Percentiles rank a stretch among this genome's conserved stretches.
phyloP scores from a whole-genome alignment of 2,329 filamentous ascomycete genomes.

The Talaromyces sp. region DNA sequence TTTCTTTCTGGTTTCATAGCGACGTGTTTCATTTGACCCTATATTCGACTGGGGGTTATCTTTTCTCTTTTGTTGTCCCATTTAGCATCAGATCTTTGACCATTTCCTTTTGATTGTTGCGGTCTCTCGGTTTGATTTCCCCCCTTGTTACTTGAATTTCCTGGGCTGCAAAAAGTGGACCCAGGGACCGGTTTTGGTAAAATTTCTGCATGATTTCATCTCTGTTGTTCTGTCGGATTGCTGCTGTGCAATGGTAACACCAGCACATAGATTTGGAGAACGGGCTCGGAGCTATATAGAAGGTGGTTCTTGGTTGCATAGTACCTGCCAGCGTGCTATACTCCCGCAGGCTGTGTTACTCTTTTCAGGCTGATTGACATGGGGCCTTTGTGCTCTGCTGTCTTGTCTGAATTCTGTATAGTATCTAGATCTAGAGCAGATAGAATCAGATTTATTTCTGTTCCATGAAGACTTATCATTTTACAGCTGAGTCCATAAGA shows the following conservation, averaged over 20 bases:
- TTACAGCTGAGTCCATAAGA: too few species aligned
- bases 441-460: conserved; percentile 12
- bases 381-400: conserved; percentile 3
- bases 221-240: conserved; percentile 6
- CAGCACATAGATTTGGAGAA: conserved; percentile 27
- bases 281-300: conserved; percentile 16
- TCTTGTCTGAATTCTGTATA: conserved; percentile 15
- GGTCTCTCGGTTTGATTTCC: conserved; percentile 7
- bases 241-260: conserved; percentile 28
- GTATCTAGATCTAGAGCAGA: conserved; percentile 20
- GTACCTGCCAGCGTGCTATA: neutral
- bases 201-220: conserved; percentile 11
- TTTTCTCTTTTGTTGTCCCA: conserved; percentile 15
- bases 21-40: conserved; percentile 14
- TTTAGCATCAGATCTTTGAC: conserved; percentile 26
- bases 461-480: too few species aligned
- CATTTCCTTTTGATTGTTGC: conserved; percentile 9
- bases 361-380: conserved; percentile 3
- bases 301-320: neutral
- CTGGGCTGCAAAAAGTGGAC: conserved; percentile 6
- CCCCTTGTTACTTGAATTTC: neutral
- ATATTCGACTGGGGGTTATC: conserved; percentile 3
- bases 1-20: conserved; percentile 30
- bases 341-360: neutral
- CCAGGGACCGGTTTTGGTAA: neutral